These are phyloP conservation scores for Gloeophyllum trabeum DNA, from an alignment of 768 basidiomycete genomes.

Conservation along the genomic window DNA sequence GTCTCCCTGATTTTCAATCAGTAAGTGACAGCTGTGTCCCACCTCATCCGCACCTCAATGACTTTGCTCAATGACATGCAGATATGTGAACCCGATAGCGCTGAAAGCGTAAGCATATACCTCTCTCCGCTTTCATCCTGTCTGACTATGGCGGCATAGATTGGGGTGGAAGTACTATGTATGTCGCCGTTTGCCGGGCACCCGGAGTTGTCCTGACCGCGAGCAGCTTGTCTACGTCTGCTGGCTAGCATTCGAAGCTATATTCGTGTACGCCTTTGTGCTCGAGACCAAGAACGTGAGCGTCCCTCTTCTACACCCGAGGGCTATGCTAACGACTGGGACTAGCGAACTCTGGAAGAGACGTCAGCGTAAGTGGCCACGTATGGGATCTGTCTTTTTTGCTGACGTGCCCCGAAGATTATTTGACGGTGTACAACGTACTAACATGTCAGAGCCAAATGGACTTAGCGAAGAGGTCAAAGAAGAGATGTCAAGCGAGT, in stretches of 20 bases:
- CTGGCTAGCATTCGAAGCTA: constrained; percentile 14
- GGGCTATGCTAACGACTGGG: not conserved
- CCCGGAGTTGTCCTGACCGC: not conserved
- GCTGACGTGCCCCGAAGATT: too few relatives aligned
- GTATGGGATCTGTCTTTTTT: too few relatives aligned
- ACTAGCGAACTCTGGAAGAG: not conserved
- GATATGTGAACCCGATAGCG: constrained; percentile 26
- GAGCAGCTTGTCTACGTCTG: constrained; percentile 7
- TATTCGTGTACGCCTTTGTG: constrained; percentile 20
- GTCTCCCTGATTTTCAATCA: constrained; percentile 33
- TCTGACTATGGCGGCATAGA: not conserved
- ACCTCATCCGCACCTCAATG: constrained; percentile 11
- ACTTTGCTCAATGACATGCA: constrained; percentile 14
- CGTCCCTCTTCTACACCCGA: not conserved
- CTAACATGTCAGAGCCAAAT: too few relatives aligned
- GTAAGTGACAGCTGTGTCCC: constrained; percentile 14
- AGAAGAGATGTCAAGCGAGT: too few relatives aligned
- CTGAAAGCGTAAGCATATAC: constrained; percentile 13
- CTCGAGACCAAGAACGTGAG: constrained; percentile 18
- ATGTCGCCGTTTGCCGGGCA: not conserved
- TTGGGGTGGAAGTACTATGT: constrained; percentile 6
- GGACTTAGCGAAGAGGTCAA: too few relatives aligned
- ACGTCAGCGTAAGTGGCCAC: not conserved
- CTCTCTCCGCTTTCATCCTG: not conserved
- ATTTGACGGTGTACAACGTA: too few relatives aligned